Conservation (phyloP, 345 rosid genomes). For the Chamaenerion angustifolium region DNA sequence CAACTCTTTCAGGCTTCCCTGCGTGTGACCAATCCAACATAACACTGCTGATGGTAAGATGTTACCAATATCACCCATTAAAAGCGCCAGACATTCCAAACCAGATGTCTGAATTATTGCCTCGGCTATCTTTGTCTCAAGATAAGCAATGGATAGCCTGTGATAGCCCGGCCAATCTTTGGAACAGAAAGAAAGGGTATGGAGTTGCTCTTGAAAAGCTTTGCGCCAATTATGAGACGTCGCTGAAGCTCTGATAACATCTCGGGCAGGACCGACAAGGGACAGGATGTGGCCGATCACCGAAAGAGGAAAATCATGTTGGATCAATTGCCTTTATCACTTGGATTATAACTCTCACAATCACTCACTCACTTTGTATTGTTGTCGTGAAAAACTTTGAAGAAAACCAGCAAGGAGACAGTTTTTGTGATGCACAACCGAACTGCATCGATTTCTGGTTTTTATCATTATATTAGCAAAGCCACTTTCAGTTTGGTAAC, state of each 20-base stretch:
- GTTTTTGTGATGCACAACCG: no score
- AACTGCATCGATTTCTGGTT: no score
- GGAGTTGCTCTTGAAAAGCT: conserved; percentile 51
- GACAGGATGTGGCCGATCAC: conserved; percentile 72
- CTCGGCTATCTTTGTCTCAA: conserved; percentile 59
- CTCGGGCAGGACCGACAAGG: conserved; percentile 54
- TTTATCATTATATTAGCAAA: no score
- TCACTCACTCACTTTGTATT: no score
- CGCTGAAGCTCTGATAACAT: conserved; percentile 63
- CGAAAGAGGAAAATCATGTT: no score
- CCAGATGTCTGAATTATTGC: conserved; percentile 71
- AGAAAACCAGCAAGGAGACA: no score
- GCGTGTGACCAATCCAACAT: conserved; percentile 75
- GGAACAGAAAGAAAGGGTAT: conserved; percentile 49
- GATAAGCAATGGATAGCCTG: conserved; percentile 33
- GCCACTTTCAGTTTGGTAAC: no score
- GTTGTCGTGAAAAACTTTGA: no score
- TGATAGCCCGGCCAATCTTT: conserved; percentile 43
- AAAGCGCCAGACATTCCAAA: conserved; percentile 51
- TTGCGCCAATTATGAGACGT: conserved; percentile 66
- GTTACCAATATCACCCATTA: conserved; percentile 55
- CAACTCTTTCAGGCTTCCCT: conserved; percentile 42
- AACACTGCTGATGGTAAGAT: conserved; percentile 57
- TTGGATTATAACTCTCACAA: no score
- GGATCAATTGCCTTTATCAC: no score